Conservation (phyloP, 257 asterid genomes). For the Avicennia marina region DNA sequence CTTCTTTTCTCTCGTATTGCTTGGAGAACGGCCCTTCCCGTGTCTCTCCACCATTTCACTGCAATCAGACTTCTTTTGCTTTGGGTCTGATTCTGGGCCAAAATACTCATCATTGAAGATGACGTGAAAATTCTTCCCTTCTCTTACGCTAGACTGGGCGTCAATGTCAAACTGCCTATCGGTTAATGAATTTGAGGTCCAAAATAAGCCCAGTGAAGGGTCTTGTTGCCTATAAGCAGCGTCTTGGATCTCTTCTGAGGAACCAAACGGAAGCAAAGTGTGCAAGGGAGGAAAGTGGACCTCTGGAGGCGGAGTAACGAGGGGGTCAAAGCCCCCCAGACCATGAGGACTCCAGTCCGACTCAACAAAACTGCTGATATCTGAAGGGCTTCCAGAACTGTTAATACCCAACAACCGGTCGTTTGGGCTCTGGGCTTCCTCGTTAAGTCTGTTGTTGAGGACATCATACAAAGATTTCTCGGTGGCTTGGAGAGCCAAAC, state of each 20-base stretch:
- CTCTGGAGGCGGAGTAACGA: background rate
- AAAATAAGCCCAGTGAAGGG: background rate
- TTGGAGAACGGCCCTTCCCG: background rate
- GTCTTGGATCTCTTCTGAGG: too few relatives aligned
- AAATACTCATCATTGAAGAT: too few relatives aligned
- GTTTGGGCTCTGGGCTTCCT: too few relatives aligned
- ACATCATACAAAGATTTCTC: conserved; percentile 66
- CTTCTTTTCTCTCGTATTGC: conserved; percentile 27
- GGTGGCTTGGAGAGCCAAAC: conserved; percentile 67
- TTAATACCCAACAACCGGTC: conserved; percentile 10
- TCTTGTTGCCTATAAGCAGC: background rate
- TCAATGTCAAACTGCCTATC: too few relatives aligned
- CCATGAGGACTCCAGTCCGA: background rate
- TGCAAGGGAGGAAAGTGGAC: background rate
- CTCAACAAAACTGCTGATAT: conserved; percentile 21
- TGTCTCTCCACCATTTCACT: background rate
- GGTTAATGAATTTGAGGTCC: background rate
- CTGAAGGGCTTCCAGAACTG: conserved; percentile 15
- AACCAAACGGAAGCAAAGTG: too few relatives aligned
- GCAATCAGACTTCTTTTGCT: too few relatives aligned
- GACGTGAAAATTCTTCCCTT: too few relatives aligned
- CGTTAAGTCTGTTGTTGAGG: conserved; percentile 26
- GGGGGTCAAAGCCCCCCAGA: conserved; percentile 3
- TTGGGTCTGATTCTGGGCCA: too few relatives aligned
- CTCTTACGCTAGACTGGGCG: too few relatives aligned